phyloP scores from a whole-genome alignment of 1,139 yeast genomes.

The Scheffersomyces lignicola region DNA sequence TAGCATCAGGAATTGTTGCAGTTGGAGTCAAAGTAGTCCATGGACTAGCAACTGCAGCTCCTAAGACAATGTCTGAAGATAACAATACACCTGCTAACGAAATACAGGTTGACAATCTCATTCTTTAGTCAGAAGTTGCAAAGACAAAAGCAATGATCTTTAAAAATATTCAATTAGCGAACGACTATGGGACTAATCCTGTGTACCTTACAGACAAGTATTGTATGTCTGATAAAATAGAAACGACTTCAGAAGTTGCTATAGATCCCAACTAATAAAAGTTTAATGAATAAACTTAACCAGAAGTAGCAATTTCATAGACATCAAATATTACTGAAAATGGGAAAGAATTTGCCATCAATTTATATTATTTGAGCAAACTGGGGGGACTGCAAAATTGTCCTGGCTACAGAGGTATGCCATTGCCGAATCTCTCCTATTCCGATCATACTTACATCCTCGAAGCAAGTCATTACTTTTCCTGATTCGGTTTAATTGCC shows the following conservation, averaged over 20 bases:
- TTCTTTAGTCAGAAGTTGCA: too few relatives aligned
- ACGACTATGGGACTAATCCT: too few relatives aligned
- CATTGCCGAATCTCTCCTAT: not conserved
- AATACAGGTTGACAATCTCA: not conserved
- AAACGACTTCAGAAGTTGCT: too few relatives aligned
- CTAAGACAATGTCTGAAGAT: conserved; percentile 13
- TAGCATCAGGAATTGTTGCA: conserved; percentile 21
- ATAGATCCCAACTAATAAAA: too few relatives aligned
- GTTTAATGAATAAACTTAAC: too few relatives aligned
- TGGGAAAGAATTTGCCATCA: conserved; percentile 3
- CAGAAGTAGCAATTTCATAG: not conserved
- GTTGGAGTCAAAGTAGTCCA: conserved; percentile 33
- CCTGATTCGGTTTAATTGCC: conserved; percentile 1
- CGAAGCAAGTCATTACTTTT: conserved; percentile 3
- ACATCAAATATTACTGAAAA: conserved; percentile 2
- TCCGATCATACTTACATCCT: not conserved
- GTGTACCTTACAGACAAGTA: too few relatives aligned
- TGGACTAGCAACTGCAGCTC: conserved; percentile 20
- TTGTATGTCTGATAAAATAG: too few relatives aligned
- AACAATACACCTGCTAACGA: not conserved
- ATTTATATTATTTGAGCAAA: conserved; percentile 1
- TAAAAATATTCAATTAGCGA: conserved; percentile 4
- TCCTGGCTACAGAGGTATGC: not conserved
- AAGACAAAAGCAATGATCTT: too few relatives aligned
- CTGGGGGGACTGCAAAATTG: not conserved